Conservation (phyloP, 2,329 filamentous ascomycete species). For the Claviceps lovelessii region DNA sequence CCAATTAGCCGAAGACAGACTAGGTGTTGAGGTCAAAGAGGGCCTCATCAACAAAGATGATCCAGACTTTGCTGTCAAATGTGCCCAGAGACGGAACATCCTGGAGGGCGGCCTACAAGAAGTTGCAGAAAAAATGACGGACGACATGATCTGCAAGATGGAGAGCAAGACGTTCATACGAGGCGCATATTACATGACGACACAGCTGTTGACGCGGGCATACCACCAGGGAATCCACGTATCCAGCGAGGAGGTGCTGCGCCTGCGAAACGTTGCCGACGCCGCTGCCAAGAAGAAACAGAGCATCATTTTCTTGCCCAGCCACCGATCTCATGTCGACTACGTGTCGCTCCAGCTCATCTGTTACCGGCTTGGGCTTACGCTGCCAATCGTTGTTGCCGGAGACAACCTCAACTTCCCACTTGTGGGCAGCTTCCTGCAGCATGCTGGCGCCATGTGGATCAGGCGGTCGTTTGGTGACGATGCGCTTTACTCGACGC, state of each 20-base stretch:
- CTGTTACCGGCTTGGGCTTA: conserved; percentile 83
- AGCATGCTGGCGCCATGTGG: conserved; percentile 96
- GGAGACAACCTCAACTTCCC: conserved; percentile 96
- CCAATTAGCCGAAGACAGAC: conserved; percentile 59
- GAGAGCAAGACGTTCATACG: conserved; percentile 88
- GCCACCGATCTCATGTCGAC: conserved; percentile 88
- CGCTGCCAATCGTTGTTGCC: conserved; percentile 79
- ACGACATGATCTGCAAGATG: conserved; percentile 98
- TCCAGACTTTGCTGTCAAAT: conserved; percentile 35
- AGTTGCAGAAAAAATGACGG: conserved; percentile 73
- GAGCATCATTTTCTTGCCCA: conserved; percentile 89
- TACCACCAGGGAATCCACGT: conserved; percentile 98
- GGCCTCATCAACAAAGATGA: conserved; percentile 48
- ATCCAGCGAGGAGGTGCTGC: conserved; percentile 80
- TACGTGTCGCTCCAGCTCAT: conserved; percentile 92
- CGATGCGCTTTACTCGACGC: conserved; percentile 73
- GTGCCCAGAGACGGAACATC: conserved; percentile 41
- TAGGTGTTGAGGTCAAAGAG: conserved; percentile 63
- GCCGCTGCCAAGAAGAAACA: conserved; percentile 76
- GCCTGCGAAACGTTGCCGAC: conserved; percentile 68
- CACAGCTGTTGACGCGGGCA: conserved; percentile 77
- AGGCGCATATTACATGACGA: conserved; percentile 76
- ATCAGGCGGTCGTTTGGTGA: conserved; percentile 87
- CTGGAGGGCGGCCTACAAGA: conserved; percentile 63
- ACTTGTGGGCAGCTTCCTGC: conserved; percentile 73